A percentile compares a stretch with the other conserved stretches of the same genome.
Conservation (phyloP, 2,329 filamentous ascomycete genomes). For the Scleromitrula shiraiana region DNA sequence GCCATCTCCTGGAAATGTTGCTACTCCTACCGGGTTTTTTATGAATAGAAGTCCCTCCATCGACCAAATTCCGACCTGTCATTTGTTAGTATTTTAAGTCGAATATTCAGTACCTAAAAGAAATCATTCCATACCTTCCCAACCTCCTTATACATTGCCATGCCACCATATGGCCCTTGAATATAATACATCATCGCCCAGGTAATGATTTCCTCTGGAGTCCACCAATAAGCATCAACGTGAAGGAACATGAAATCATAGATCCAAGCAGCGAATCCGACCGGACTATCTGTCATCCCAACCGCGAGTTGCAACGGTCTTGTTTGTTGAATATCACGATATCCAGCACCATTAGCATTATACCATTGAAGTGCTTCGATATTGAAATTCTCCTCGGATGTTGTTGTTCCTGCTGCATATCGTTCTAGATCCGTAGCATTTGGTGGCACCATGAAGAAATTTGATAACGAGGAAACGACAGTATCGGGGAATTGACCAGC, state of each 20-base stretch:
- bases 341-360: neutral
- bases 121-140: neutral
- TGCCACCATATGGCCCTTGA: slow-evolving; percentile 15
- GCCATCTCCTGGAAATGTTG: neutral
- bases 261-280: slow-evolving; percentile 28
- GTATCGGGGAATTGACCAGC: neutral
- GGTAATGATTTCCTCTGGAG: slow-evolving; percentile 19
- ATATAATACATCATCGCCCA: slow-evolving; percentile 22
- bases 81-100: neutral
- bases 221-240: slow-evolving; percentile 8
- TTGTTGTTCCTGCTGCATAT: neutral
- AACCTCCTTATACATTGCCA: slow-evolving; percentile 17
- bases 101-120: neutral
- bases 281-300: slow-evolving; percentile 29
- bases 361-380: neutral
- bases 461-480: slow-evolving; percentile 6
- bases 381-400: slow-evolving; percentile 1
- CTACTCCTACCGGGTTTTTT: neutral
- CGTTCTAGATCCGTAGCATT: slow-evolving; percentile 9
- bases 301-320: neutral
- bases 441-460: slow-evolving; percentile 11
- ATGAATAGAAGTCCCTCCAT: neutral
- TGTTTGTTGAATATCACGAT: slow-evolving; percentile 6
- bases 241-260: slow-evolving; percentile 13
- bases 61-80: neutral